A percentile compares a stretch with the other conserved stretches of the same genome.
Evolutionary conservation across 768 basidiomycete genomes (phyloP).

Genomic region (Epithele typhae): DNA sequence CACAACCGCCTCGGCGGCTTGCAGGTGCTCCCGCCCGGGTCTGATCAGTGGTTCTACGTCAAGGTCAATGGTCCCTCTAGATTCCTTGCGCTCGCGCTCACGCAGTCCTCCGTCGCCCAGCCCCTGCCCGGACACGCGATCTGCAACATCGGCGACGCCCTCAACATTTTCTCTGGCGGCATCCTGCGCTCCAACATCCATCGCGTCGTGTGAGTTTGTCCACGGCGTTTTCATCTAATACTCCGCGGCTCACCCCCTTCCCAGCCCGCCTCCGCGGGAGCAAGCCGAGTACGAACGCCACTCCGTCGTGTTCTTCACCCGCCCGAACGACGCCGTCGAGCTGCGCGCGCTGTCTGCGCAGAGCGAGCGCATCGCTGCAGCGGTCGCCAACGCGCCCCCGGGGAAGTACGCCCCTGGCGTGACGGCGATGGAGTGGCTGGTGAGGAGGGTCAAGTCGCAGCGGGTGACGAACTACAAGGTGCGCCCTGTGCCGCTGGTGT

Average conservation of each 20-base stretch:
- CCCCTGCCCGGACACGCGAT: slow-evolving; percentile 31
- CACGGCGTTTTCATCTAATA: neutral
- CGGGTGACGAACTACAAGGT: slow-evolving; percentile 19
- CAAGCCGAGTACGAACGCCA: slow-evolving; percentile 54
- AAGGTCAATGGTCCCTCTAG: slow-evolving; percentile 35
- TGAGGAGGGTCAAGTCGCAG: slow-evolving; percentile 34
- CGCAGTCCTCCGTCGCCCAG: slow-evolving; percentile 10
- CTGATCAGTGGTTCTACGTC: slow-evolving; percentile 63
- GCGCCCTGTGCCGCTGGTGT: neutral
- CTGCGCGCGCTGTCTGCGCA: slow-evolving; percentile 49
- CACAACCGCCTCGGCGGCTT: slow-evolving; percentile 69
- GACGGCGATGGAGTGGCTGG: slow-evolving; percentile 39
- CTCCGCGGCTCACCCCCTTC: slow-evolving; percentile 23
- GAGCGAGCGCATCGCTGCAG: slow-evolving; percentile 45
- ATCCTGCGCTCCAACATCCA: slow-evolving; percentile 65
- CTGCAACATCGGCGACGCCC: slow-evolving; percentile 46
- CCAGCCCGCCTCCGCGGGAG: slow-evolving; percentile 45
- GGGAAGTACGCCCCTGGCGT: slow-evolving; percentile 28
- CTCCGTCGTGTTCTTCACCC: slow-evolving; percentile 68
- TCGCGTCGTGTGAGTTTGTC: too few relatives aligned
- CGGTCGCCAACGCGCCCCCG: slow-evolving; percentile 31
- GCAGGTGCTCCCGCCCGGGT: slow-evolving; percentile 60
- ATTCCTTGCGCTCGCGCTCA: neutral
- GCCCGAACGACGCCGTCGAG: slow-evolving; percentile 46
- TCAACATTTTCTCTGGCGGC: slow-evolving; percentile 59